phyloP scores from a whole-genome alignment of 768 basidiomycete genomes.

The Coprinopsis cinerea region DNA sequence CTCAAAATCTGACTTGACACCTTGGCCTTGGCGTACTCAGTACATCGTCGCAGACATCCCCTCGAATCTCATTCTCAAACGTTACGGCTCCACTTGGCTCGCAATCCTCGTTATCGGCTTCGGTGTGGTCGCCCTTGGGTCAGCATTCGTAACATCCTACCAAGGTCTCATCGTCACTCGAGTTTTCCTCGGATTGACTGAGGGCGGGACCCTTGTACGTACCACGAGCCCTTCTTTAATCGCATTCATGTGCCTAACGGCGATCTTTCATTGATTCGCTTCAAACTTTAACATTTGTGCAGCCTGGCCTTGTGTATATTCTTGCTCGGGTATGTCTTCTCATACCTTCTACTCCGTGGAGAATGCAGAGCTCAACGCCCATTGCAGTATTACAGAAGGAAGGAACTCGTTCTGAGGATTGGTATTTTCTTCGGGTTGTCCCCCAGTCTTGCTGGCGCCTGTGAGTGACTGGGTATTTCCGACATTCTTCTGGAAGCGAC shows the following conservation, averaged over 20 bases:
- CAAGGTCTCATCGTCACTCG: constrained; percentile 27
- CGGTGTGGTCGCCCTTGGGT: constrained; percentile 29
- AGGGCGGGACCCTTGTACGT: constrained; percentile 36
- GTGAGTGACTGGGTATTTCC: no score
- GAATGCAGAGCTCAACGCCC: not conserved
- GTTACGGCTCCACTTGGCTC: constrained; percentile 32
- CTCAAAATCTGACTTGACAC: not conserved
- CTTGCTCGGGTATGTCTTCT: constrained; percentile 26
- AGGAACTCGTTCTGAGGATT: constrained; percentile 28
- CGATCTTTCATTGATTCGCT: not conserved
- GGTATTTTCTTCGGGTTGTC: constrained; percentile 31
- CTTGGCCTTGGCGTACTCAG: constrained; percentile 13
- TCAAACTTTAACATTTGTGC: not conserved
- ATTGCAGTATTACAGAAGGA: constrained; percentile 27
- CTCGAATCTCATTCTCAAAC: constrained; percentile 35
- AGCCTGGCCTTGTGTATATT: constrained; percentile 34
- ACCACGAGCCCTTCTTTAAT: no score
- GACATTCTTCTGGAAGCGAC: not conserved
- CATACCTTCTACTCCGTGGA: not conserved
- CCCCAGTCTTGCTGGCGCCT: constrained; percentile 30
- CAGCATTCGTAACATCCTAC: constrained; percentile 32
- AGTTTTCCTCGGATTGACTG: constrained; percentile 34
- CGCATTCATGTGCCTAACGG: not conserved
- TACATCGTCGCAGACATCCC: constrained; percentile 32
- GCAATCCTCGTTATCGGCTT: constrained; percentile 32